phyloP scores from a whole-genome alignment of 306 rosid genomes.

The Fragaria vesca region DNA sequence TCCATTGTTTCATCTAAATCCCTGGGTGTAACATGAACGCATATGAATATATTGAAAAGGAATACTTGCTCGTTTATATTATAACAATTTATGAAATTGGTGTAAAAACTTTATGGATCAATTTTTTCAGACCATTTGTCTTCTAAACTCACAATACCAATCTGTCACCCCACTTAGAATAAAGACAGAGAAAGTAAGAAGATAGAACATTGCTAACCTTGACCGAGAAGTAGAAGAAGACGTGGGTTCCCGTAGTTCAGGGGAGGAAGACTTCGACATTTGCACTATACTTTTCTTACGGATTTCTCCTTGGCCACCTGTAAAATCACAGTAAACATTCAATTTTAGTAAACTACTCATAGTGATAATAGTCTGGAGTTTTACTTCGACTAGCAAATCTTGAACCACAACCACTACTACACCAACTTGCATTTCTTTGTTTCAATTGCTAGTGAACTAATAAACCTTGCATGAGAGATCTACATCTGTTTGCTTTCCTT shows the following conservation, averaged over 20 bases:
- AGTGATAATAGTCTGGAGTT: background rate
- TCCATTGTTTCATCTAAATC: conserved; percentile 54
- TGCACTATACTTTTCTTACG: conserved; percentile 45
- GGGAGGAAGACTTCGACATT: conserved; percentile 77
- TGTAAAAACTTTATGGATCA: background rate
- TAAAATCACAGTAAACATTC: conserved; percentile 20
- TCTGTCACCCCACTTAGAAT: conserved; percentile 4
- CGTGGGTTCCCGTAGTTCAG: conserved; percentile 33
- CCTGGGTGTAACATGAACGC: conserved; percentile 42
- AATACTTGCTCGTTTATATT: background rate
- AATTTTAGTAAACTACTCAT: background rate
- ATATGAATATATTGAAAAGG: conserved; percentile 1
- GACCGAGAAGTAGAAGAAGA: conserved; percentile 42
- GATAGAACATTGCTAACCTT: conserved; percentile 41
- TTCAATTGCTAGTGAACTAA: background rate
- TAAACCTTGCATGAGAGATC: background rate
- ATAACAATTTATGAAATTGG: background rate
- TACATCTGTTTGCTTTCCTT: background rate
- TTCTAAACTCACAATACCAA: background rate
- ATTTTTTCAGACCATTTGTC: background rate
- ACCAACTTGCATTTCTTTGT: background rate
- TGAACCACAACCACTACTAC: background rate
- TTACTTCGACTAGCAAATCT: background rate
- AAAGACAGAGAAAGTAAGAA: conserved; percentile 2
- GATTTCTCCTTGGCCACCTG: conserved; percentile 48